phyloP scores from a whole-genome alignment of 1,284 basidiomycete species.

The Rhodofomes roseus region DNA sequence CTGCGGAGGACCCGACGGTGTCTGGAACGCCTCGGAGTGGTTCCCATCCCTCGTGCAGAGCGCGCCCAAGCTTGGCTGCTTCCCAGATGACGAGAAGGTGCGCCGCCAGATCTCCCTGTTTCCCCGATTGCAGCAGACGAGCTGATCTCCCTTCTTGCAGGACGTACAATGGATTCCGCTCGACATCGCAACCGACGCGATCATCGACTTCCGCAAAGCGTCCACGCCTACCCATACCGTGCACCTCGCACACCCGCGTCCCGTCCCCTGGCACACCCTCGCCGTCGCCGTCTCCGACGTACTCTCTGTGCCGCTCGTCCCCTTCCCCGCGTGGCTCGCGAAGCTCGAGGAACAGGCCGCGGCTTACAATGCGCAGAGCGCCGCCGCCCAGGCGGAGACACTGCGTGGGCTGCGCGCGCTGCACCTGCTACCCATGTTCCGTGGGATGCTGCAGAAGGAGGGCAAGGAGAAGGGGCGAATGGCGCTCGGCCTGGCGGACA shows the following conservation, averaged over 20 bases:
- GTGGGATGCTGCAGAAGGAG: neutral
- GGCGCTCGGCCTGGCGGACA: neutral
- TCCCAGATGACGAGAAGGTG: conserved; percentile 25
- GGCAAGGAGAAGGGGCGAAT: neutral
- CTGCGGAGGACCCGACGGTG: conserved; percentile 34
- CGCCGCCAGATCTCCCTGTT: conserved; percentile 21
- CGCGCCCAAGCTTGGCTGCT: conserved; percentile 22
- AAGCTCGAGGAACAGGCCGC: conserved; percentile 8
- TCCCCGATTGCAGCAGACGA: conserved; percentile 9
- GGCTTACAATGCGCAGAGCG: neutral
- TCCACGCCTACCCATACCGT: conserved; percentile 16
- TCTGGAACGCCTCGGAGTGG: conserved; percentile 47
- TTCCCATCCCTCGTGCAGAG: conserved; percentile 39
- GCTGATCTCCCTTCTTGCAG: conserved; percentile 1
- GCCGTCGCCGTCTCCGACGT: conserved; percentile 14
- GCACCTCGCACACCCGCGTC: conserved; percentile 28
- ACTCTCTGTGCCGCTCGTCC: conserved; percentile 20
- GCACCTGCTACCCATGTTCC: conserved; percentile 1
- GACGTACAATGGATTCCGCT: conserved; percentile 25
- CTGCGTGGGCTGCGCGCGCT: neutral
- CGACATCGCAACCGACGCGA: conserved; percentile 19
- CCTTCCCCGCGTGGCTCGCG: conserved; percentile 19
- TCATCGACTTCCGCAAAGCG: conserved; percentile 23
- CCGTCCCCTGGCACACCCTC: conserved; percentile 19
- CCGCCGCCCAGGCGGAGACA: neutral